These are phyloP conservation scores for Fusarium compactum DNA, from an alignment of 2,329 filamentous ascomycete species.

Conservation along the genomic window DNA sequence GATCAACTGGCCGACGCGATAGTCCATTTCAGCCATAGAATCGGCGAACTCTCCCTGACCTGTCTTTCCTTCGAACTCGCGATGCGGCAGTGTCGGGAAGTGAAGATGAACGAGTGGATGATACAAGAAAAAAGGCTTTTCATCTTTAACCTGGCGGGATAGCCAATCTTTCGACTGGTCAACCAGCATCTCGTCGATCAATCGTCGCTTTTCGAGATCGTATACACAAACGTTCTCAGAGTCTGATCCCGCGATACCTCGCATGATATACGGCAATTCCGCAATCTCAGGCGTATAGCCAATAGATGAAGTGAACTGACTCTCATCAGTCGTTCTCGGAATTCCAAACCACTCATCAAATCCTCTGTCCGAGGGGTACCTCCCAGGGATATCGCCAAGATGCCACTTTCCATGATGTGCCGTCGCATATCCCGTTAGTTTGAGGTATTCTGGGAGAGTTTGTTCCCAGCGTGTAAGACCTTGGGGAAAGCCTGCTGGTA, in stretches of 20 bases:
- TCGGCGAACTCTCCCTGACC: constrained; percentile 50
- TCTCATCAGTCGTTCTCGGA: constrained; percentile 53
- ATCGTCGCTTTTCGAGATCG: constrained; percentile 48
- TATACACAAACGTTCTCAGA: constrained; percentile 51
- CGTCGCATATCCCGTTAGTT: constrained; percentile 44
- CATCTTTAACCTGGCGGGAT: constrained; percentile 37
- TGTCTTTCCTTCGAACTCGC: constrained; percentile 47
- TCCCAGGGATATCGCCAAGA: constrained; percentile 51
- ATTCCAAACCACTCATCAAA: constrained; percentile 56
- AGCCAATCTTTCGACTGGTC: constrained; percentile 51
- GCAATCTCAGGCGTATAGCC: constrained; percentile 51
- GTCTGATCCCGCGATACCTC: constrained; percentile 40
- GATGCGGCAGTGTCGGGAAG: constrained; percentile 51
- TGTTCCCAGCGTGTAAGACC: constrained; percentile 51
- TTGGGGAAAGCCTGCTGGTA: constrained; percentile 51
- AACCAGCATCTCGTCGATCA: constrained; percentile 52
- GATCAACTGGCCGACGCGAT: constrained; percentile 49
- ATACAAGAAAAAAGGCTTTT: constrained; percentile 50
- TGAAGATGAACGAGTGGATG: constrained; percentile 52
- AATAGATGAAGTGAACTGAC: constrained; percentile 50
- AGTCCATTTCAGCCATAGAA: constrained; percentile 52
- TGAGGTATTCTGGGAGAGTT: constrained; percentile 50
- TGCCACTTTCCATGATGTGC: constrained; percentile 55
- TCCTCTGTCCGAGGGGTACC: constrained; percentile 52
- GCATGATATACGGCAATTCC: constrained; percentile 53